phyloP scores from a whole-genome alignment of 352 stramenopile genomes.

The Nothophytophthora sp. region DNA sequence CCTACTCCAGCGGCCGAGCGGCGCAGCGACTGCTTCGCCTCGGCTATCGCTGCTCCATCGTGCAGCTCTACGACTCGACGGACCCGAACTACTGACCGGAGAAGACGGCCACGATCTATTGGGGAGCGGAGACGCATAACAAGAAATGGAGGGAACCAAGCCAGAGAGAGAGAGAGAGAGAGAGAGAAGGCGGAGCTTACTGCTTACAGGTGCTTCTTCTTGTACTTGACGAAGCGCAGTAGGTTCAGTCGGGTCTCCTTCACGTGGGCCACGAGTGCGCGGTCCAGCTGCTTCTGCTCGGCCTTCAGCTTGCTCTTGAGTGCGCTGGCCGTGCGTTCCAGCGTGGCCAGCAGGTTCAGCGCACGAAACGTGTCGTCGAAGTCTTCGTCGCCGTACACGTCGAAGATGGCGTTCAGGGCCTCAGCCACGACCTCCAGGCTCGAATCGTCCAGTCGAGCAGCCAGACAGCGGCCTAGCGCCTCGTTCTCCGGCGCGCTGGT shows the following conservation, averaged over 20 bases:
- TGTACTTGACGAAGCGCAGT: slow-evolving; percentile 91
- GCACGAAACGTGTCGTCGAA: slow-evolving; percentile 76
- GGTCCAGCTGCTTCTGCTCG: slow-evolving; percentile 79
- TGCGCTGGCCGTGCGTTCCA: slow-evolving; percentile 62
- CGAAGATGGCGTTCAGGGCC: slow-evolving; percentile 85
- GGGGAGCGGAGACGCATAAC: slow-evolving; percentile 2
- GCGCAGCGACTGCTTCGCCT: slow-evolving; percentile 67
- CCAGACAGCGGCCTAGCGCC: slow-evolving; percentile 65
- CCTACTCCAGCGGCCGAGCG: slow-evolving; percentile 52
- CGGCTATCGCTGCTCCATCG: slow-evolving; percentile 65
- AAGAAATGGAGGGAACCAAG: slow-evolving; percentile 2
- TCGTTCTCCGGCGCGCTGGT: slow-evolving; percentile 67
- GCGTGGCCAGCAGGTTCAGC: slow-evolving; percentile 57
- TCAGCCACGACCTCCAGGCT: slow-evolving; percentile 85
- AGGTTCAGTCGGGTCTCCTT: slow-evolving; percentile 90
- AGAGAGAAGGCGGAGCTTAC: slow-evolving; percentile 23
- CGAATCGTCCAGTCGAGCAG: slow-evolving; percentile 57
- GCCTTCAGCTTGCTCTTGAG: slow-evolving; percentile 77
- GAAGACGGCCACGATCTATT: background rate
- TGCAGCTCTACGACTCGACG: slow-evolving; percentile 70
- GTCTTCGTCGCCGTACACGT: slow-evolving; percentile 83
- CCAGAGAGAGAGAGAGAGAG: slow-evolving; percentile 1
- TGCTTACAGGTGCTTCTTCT: slow-evolving; percentile 83
- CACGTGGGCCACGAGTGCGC: slow-evolving; percentile 75
- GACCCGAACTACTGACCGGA: slow-evolving; percentile 40